Evolutionary conservation across 768 basidiomycete genomes (phyloP).

Genomic region (Termitomyces sp.): DNA sequence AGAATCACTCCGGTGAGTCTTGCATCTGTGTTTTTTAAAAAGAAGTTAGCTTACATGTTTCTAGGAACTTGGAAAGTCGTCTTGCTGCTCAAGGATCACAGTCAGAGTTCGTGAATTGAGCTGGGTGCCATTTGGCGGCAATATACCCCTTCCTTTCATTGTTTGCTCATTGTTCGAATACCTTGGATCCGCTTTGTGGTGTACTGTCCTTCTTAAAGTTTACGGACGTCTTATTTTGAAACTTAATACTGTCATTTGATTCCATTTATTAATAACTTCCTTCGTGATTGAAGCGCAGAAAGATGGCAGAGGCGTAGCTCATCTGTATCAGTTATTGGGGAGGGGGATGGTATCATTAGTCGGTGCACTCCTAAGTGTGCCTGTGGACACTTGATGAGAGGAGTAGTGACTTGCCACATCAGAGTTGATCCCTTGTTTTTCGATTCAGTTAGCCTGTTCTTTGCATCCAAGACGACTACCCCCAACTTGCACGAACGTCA

Average conservation of each 20-base stretch:
- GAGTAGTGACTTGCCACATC: conserved; percentile 12
- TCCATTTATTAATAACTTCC: conserved; percentile 2
- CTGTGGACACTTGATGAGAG: conserved; percentile 5
- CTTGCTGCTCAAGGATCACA: conserved; percentile 86
- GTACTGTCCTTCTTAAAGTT: conserved; percentile 22
- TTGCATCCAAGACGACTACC: conserved; percentile 13
- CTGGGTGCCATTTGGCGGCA: conserved; percentile 2
- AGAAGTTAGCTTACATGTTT: not conserved
- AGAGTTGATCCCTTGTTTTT: conserved; percentile 17
- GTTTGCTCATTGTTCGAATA: conserved; percentile 15
- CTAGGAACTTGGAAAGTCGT: conserved; percentile 83
- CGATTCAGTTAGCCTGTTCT: conserved; percentile 11
- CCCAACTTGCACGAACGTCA: not conserved
- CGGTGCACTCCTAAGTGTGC: not conserved
- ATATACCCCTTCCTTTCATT: conserved; percentile 19
- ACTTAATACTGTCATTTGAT: conserved; percentile 3
- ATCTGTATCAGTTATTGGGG: not conserved
- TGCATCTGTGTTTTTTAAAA: not conserved
- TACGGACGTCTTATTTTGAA: conserved; percentile 13
- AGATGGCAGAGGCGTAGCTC: conserved; percentile 7
- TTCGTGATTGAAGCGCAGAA: not conserved
- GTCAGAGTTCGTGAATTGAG: conserved; percentile 69
- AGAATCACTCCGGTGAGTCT: conserved; percentile 75
- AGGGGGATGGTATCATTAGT: conserved; percentile 2
- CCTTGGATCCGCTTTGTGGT: conserved; percentile 26